These are phyloP conservation scores for Stephania japonica DNA, from an alignment of 164 flowering plant genomes.

Conservation along the genomic window DNA sequence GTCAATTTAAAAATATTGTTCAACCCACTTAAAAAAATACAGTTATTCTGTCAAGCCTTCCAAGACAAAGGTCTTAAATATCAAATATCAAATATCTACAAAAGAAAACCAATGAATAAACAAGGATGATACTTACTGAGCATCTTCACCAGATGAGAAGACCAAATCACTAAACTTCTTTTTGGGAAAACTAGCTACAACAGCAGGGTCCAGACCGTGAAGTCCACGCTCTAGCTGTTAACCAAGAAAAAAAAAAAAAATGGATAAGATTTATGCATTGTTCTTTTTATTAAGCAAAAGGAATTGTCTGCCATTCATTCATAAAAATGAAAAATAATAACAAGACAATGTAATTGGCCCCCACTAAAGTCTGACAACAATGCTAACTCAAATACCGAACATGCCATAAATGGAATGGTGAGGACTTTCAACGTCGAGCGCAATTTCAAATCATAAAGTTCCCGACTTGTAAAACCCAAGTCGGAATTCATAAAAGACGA, in stretches of 20 bases:
- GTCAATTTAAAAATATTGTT: no score
- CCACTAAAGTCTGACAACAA: background rate
- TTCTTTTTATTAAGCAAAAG: background rate
- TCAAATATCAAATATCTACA: no score
- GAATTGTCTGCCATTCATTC: background rate
- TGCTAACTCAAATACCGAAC: background rate
- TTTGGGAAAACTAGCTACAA: slow-evolving; percentile 68
- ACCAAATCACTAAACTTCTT: slow-evolving; percentile 64
- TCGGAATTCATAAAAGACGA: background rate
- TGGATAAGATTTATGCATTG: background rate
- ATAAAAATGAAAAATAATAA: background rate
- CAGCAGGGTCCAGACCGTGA: slow-evolving; percentile 72
- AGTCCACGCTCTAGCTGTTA: slow-evolving; percentile 76
- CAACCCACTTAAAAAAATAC: background rate
- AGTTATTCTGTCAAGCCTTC: background rate
- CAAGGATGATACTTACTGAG: slow-evolving; percentile 53
- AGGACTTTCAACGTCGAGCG: no score
- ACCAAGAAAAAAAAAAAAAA: background rate
- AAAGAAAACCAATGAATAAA: background rate
- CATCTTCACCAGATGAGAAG: slow-evolving; percentile 46
- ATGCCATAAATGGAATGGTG: background rate
- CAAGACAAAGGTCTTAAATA: background rate
- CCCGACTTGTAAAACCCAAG: background rate
- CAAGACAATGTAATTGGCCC: background rate
- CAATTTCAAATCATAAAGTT: background rate